Conservation (phyloP, 192 early-diverging fungal genomes). For the Backusella parvicylindrica region DNA sequence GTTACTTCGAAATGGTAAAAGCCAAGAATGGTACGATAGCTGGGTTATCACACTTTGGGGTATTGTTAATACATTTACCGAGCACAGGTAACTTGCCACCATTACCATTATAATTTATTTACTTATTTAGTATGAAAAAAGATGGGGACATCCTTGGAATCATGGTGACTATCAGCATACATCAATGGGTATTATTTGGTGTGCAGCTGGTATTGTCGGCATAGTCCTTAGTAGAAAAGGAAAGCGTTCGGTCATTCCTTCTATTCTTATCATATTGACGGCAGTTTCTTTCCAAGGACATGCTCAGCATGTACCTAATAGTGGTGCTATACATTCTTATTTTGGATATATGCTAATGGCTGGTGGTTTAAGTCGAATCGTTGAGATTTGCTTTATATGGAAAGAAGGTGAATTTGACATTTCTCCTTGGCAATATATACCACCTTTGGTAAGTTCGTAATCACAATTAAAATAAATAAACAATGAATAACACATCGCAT, state of each 20-base stretch:
- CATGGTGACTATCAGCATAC: slow-evolving; percentile 70
- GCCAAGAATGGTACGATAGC: slow-evolving; percentile 70
- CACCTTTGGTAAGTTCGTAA: slow-evolving; percentile 36
- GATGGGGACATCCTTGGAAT: slow-evolving; percentile 50
- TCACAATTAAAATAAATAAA: not conserved
- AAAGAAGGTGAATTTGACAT: slow-evolving; percentile 27
- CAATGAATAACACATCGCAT: not conserved
- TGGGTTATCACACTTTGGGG: slow-evolving; percentile 63
- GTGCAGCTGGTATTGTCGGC: slow-evolving; percentile 56
- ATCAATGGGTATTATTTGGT: slow-evolving; percentile 67
- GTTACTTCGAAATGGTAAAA: slow-evolving; percentile 50
- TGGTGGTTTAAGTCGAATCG: slow-evolving; percentile 50
- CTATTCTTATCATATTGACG: slow-evolving; percentile 59
- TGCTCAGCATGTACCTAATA: slow-evolving; percentile 55
- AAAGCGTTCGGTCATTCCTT: slow-evolving; percentile 56
- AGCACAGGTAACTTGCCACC: slow-evolving; percentile 48
- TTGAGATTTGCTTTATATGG: slow-evolving; percentile 53
- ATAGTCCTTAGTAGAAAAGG: slow-evolving; percentile 45
- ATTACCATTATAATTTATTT: no score
- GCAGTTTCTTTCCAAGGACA: slow-evolving; percentile 60
- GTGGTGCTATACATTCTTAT: slow-evolving; percentile 57
- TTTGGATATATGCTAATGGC: slow-evolving; percentile 62
- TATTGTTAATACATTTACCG: slow-evolving; percentile 67
- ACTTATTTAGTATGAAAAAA: no score
- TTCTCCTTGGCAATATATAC: slow-evolving; percentile 37